Evolutionary conservation across 2,329 filamentous ascomycete genomes (phyloP).

Genomic region (Coniella vitis): DNA sequence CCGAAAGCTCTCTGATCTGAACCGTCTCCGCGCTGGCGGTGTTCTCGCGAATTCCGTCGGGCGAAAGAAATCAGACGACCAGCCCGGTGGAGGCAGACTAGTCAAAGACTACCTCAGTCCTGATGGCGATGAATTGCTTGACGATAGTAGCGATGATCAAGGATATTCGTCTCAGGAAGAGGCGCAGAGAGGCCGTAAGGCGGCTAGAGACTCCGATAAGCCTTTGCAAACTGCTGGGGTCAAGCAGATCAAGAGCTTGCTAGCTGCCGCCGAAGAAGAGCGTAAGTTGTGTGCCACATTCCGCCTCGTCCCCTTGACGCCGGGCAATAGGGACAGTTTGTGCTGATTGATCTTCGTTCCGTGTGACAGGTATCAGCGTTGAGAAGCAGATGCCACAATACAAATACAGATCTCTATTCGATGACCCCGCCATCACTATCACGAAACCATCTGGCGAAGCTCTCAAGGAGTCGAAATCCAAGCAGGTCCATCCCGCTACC

Average conservation of each 20-base stretch:
- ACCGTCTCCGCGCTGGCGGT: constrained; percentile 57
- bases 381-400: constrained; percentile 42
- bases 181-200: constrained; percentile 52
- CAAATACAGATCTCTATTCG: constrained; percentile 56
- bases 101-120: constrained; percentile 61
- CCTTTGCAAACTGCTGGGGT: constrained; percentile 18
- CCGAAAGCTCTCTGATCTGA: constrained; percentile 64
- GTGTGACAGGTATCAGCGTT: constrained; percentile 42
- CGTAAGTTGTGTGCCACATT: constrained; percentile 43
- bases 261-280: constrained; percentile 73
- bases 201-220: constrained; percentile 35
- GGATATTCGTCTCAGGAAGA: constrained; percentile 59
- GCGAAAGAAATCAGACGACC: constrained; percentile 44
- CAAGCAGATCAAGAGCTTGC: constrained; percentile 50
- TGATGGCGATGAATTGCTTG: constrained; percentile 57
- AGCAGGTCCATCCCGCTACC: constrained; percentile 70
- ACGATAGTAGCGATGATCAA: constrained; percentile 63
- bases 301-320: neutral
- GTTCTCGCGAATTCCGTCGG: constrained; percentile 54
- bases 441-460: constrained; percentile 58
- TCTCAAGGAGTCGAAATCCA: constrained; percentile 41
- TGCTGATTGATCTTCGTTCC: neutral
- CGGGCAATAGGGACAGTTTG: neutral
- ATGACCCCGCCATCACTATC: constrained; percentile 59
- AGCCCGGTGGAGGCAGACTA: constrained; percentile 46